Base-by-base conservation (phyloP, 2,329 filamentous ascomycete genomes). In the Xylaria sp. region DNA sequence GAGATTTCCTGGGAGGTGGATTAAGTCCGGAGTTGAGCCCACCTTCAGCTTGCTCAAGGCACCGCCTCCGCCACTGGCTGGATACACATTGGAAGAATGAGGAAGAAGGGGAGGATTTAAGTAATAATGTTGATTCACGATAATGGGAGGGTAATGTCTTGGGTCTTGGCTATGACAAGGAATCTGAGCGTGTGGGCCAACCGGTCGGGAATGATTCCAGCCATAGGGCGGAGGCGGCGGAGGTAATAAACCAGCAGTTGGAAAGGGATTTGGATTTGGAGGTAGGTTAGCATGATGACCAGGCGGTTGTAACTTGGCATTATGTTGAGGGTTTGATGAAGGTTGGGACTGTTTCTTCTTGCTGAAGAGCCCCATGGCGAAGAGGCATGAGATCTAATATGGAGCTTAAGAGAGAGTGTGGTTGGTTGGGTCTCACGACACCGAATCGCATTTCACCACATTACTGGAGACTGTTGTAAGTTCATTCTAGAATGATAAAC, bases 51-150 rank as follows among this genome's bases (percentile, higher is more conserved):
- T 80, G 51, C 75, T 77, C 13, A 79, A 64, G 9, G 76, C 63
- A 50, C 55, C 38, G 1, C 61, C 58, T 13, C 73, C 73, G 66
- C 59, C 69, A 66, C 62, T 70, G 45, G 57, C 59, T 22, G 59
- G 62, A 61, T 74, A 71, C 0, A 71, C 63, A 33, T 67, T 71
- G 42, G 60, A 53, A 15, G 67, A 45, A 20, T 61, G 66, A 6
- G 72, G 72, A 7, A 72, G 60, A 44, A 71, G 65, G 0, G 73
- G 70, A 1, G 72, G 71, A 22, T 73, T 69, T 55, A 85, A 72
- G 69, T 86, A 85, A 72, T 86, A 85, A 69, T 86, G 79, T 65
- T 86, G 83, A 67, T 86, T 85, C 55, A 86, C 82, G 31, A 86
- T 79, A 60, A 86, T 81, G 7, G 83, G 81, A 29, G 77, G 77